A percentile compares a stretch with the other conserved stretches of the same genome.
Evolutionary conservation across 371 early-diverging fungal species (phyloP).

Genomic region (Scutellospora calospora): DNA sequence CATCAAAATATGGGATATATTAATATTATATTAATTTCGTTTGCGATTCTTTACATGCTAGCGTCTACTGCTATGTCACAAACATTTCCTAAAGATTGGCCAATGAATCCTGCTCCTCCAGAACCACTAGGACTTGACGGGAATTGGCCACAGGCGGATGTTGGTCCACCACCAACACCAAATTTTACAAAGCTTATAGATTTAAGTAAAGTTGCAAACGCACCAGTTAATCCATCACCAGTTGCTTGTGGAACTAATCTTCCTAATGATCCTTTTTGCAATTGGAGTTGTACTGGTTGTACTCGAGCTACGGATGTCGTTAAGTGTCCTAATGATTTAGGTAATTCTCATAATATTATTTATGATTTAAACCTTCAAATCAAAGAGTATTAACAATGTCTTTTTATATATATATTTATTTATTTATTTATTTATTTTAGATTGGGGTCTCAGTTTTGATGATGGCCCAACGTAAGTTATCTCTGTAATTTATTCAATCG

Average conservation of each 20-base stretch:
- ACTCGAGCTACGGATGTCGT: conserved; percentile 45
- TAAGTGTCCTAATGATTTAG: conserved; percentile 46
- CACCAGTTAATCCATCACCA: background rate
- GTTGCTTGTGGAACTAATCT: no score
- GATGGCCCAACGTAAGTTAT: conserved; percentile 42
- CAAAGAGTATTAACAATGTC: background rate
- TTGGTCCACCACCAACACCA: conserved; percentile 1
- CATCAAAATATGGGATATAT: no score
- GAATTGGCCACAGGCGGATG: no score
- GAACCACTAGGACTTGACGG: no score
- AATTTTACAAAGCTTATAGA: background rate
- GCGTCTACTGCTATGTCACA: no score
- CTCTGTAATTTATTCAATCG: background rate
- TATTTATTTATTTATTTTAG: background rate
- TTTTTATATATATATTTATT: background rate
- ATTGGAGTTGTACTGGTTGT: conserved; percentile 51
- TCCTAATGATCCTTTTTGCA: conserved; percentile 38
- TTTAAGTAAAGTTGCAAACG: background rate
- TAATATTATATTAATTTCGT: no score
- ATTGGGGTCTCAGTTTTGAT: conserved; percentile 53
- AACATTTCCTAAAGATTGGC: no score
- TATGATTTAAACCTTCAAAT: no score
- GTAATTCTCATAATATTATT: background rate
- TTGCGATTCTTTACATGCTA: no score
- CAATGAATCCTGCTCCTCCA: no score